phyloP scores from a whole-genome alignment of 2,329 filamentous ascomycete genomes.

The Hypoxylon sp. region DNA sequence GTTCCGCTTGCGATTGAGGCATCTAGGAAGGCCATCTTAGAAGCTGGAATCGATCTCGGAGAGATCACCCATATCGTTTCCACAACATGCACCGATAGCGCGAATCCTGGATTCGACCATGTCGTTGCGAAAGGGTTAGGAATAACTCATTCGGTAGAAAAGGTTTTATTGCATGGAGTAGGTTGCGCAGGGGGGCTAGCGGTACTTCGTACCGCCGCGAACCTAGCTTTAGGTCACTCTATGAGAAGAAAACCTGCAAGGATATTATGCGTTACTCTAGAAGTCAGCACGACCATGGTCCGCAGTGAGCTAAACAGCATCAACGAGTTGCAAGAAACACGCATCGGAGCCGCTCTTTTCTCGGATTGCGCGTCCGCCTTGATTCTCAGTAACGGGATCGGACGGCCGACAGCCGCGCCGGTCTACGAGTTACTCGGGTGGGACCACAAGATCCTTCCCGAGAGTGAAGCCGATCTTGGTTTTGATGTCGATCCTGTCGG shows the following conservation, averaged over 20 bases:
- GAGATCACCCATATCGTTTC: conserved; percentile 77
- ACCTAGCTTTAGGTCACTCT: conserved; percentile 74
- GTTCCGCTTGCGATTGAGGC: conserved; percentile 71
- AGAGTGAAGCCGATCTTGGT: conserved; percentile 73
- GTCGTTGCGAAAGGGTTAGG: conserved; percentile 73
- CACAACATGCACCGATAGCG: conserved; percentile 78
- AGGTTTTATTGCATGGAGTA: conserved; percentile 75
- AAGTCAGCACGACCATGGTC: conserved; percentile 73
- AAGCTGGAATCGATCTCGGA: conserved; percentile 65
- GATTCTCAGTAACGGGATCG: conserved; percentile 75
- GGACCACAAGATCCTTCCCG: conserved; percentile 74
- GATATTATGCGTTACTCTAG: conserved; percentile 75
- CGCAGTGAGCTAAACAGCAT: conserved; percentile 77
- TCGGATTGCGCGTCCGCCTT: conserved; percentile 79
- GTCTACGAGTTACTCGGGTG: conserved; percentile 76
- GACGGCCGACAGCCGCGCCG: conserved; percentile 59
- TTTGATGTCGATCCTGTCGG: conserved; percentile 76
- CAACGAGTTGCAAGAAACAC: conserved; percentile 69
- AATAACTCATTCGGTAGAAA: conserved; percentile 71
- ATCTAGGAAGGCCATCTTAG: conserved; percentile 68
- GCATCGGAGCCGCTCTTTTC: conserved; percentile 77
- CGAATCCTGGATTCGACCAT: conserved; percentile 78
- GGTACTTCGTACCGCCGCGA: conserved; percentile 73
- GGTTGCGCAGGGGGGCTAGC: conserved; percentile 77
- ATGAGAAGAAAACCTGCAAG: conserved; percentile 72